Percentiles rank a stretch among this genome's conserved stretches.
phyloP scores from a whole-genome alignment of 768 basidiomycete species.

The Hirschioporus abietinus region DNA sequence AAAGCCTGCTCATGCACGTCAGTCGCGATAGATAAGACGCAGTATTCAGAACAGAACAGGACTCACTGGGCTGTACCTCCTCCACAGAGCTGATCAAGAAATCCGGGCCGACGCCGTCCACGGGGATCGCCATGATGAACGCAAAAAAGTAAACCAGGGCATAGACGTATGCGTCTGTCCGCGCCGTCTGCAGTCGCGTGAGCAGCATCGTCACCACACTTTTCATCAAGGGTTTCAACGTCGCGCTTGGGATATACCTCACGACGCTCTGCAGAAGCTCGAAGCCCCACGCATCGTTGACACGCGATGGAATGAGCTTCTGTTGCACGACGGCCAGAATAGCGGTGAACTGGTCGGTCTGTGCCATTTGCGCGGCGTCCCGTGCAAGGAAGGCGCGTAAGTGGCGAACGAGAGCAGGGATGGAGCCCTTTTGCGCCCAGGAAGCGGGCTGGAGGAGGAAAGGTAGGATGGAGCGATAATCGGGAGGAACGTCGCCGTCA shows the following conservation, averaged over 20 bases:
- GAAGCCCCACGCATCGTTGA: constrained; percentile 89
- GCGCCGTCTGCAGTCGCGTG: constrained; percentile 80
- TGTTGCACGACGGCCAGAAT: constrained; percentile 90
- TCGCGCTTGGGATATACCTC: constrained; percentile 60
- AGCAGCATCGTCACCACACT: constrained; percentile 70
- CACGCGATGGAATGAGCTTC: constrained; percentile 78
- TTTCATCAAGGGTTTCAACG: constrained; percentile 69
- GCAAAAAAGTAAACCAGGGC: constrained; percentile 76
- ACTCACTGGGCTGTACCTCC: constrained; percentile 80
- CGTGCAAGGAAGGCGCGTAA: constrained; percentile 77
- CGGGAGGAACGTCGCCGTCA: constrained; percentile 52
- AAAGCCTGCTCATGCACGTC: constrained; percentile 42
- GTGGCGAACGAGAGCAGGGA: constrained; percentile 88
- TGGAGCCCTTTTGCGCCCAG: constrained; percentile 93
- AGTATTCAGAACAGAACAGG: not conserved
- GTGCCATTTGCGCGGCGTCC: constrained; percentile 63
- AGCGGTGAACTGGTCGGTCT: constrained; percentile 63
- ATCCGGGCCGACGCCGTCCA: constrained; percentile 72
- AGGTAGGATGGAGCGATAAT: constrained; percentile 75
- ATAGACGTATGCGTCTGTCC: constrained; percentile 85
- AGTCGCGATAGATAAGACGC: constrained; percentile 12
- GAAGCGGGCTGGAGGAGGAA: constrained; percentile 79
- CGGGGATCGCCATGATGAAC: constrained; percentile 69
- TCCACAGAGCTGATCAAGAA: constrained; percentile 75
- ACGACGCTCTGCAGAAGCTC: constrained; percentile 81